Percentiles rank a stretch among this genome's conserved stretches.
Conservation (phyloP, 352 stramenopile species). For the Blastocystis sp. region DNA sequence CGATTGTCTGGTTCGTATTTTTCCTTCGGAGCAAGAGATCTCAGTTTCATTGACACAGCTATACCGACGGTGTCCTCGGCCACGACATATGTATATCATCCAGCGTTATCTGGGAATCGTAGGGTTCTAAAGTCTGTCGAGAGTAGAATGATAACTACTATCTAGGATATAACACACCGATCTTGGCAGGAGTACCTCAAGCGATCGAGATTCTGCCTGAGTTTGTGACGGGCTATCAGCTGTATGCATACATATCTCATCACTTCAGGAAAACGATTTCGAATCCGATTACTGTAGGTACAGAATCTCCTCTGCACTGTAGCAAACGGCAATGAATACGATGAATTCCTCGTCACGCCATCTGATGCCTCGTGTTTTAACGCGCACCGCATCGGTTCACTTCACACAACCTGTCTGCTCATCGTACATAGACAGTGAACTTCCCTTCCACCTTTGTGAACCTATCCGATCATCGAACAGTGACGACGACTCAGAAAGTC, state of each 20-base stretch:
- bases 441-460: not conserved
- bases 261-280: constrained; percentile 46
- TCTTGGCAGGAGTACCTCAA: constrained; percentile 26
- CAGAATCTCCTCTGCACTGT: not conserved
- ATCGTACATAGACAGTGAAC: constrained; percentile 19
- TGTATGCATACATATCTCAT: constrained; percentile 23
- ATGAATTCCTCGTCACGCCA: not conserved
- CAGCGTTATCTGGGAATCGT: constrained; percentile 34
- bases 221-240: constrained; percentile 10
- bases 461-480: not conserved
- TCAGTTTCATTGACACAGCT: not conserved
- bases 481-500: constrained; percentile 1
- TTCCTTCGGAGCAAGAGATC: not conserved
- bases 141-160: constrained; percentile 44
- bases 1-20: not conserved
- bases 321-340: constrained; percentile 56
- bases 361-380: not conserved
- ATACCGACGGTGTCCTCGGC: not conserved
- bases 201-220: constrained; percentile 17
- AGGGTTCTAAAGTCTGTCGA: not conserved
- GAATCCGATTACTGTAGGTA: not conserved
- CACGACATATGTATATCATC: constrained; percentile 21
- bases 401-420: not conserved
- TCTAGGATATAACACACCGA: constrained; percentile 2
- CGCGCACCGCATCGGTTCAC: not conserved